Conservation (phyloP, 768 basidiomycete genomes). For the Sarcodon aspratus region DNA sequence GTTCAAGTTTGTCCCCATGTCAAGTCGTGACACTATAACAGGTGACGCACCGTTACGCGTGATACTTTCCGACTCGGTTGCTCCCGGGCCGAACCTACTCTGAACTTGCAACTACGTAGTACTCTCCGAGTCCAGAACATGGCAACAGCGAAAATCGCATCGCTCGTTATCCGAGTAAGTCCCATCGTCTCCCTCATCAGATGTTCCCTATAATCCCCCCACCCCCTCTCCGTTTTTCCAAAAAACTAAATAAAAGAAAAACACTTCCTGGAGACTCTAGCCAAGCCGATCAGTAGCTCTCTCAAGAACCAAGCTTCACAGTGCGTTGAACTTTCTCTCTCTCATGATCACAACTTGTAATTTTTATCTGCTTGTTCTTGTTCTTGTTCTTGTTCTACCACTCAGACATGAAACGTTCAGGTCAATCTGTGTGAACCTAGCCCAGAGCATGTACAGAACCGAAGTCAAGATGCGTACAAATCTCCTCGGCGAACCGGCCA, state of each 20-base stretch:
- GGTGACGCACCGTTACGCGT: no score
- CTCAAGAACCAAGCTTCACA: slow-evolving; percentile 64
- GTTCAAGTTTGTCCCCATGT: no score
- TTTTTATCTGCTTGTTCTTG: not conserved
- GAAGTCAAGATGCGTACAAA: slow-evolving; percentile 65
- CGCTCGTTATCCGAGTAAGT: slow-evolving; percentile 63
- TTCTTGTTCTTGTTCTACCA: not conserved
- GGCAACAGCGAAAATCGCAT: slow-evolving; percentile 68
- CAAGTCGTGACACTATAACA: no score
- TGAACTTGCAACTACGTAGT: no score
- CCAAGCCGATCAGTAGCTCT: slow-evolving; percentile 66
- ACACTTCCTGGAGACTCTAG: slow-evolving; percentile 47
- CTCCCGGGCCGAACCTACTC: no score
- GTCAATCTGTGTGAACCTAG: slow-evolving; percentile 56
- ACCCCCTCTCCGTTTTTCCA: not conserved
- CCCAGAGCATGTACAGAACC: slow-evolving; percentile 65
- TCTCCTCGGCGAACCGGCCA: slow-evolving; percentile 64
- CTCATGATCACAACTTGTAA: not conserved
- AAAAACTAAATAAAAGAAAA: slow-evolving; percentile 2
- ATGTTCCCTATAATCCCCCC: no score
- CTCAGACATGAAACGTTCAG: slow-evolving; percentile 65
- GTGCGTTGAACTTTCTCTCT: slow-evolving; percentile 26
- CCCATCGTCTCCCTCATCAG: no score
- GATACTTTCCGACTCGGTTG: no score
- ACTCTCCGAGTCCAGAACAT: no score